Base-by-base conservation (phyloP, 2,329 filamentous ascomycete species). In the Verticillium nonalfalfae region DNA sequence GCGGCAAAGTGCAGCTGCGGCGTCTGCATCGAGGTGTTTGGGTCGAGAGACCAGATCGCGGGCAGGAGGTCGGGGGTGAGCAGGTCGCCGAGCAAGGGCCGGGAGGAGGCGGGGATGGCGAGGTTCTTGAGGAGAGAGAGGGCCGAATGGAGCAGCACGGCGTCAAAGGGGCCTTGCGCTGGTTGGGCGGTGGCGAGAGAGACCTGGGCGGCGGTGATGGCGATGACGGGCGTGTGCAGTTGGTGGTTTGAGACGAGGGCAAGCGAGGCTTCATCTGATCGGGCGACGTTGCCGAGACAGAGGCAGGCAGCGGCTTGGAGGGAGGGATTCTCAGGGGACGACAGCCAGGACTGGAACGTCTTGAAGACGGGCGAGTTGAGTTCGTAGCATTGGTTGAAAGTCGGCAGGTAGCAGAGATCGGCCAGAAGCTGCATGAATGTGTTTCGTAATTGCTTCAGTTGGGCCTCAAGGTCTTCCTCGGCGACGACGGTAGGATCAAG, bases 111-210 rank as follows among this genome's bases (percentile, higher is more conserved):
- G 0, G 85, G 83, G 58, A 89, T 84, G 33, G 85, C 83, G 9
- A 89, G 80, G 69, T 89, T 89, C 71, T 87, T 88, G 63, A 88
- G 79, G 67, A 87, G 87, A 7, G 84, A 81, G 18, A 89, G 75
- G 2, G 78, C 74, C 1, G 84, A 78, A 67, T 88, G 85, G 0
- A 85, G 75, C 15, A 86, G 79, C 63, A 86, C 83, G 1, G 78
- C 70, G 63, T 82, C 77, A 7, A 67, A 70, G 5, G 63, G 64
- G 31, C 39, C 39, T 14, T 59, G 58, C 14, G 58, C 39, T 7
- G 36, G 56, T 13, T 58, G 57, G 15, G 13, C 36, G 21, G 64
- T 64, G 1, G 72, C 66, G 35, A 75, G 67, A 1, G 69, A 64
- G 40, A 78, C 64, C 7, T 59, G 58, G 34, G 58, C 15, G 7